Percentiles rank a stretch among this genome's conserved stretches.
Conservation (phyloP, 148 eudicot genomes). For the Vaccinium myrtillus region DNA sequence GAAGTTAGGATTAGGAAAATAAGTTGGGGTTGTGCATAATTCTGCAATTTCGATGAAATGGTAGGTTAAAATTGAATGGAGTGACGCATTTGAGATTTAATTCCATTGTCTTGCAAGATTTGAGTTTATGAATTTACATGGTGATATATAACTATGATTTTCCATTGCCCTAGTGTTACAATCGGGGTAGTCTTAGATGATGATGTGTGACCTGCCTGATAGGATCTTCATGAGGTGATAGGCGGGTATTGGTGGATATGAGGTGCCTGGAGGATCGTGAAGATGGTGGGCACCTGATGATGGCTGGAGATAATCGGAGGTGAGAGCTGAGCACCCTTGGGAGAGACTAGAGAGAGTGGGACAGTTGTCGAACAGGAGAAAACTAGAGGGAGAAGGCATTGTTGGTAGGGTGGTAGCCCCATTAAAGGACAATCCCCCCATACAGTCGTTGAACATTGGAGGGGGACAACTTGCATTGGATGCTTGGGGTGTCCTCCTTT, state of each 20-base stretch:
- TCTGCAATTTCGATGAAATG: not conserved
- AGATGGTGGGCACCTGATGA: not conserved
- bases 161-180: not conserved
- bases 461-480: not conserved
- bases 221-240: not conserved
- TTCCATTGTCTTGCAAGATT: not conserved
- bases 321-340: not conserved
- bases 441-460: not conserved
- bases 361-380: not conserved
- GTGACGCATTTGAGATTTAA: not conserved
- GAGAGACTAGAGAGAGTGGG: not conserved
- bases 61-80: not conserved
- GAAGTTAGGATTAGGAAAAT: not conserved
- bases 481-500: not conserved
- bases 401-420: not conserved
- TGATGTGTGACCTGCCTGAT: not conserved
- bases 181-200: not conserved
- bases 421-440: not conserved
- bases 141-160: constrained; percentile 1
- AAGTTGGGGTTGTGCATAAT: not conserved
- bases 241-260: not conserved
- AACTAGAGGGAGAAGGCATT: not conserved
- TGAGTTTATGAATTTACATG: not conserved
- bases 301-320: not conserved
- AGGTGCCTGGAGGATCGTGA: not conserved